Base-by-base conservation (phyloP, 257 asterid species). In the Primulina eburnea region DNA sequence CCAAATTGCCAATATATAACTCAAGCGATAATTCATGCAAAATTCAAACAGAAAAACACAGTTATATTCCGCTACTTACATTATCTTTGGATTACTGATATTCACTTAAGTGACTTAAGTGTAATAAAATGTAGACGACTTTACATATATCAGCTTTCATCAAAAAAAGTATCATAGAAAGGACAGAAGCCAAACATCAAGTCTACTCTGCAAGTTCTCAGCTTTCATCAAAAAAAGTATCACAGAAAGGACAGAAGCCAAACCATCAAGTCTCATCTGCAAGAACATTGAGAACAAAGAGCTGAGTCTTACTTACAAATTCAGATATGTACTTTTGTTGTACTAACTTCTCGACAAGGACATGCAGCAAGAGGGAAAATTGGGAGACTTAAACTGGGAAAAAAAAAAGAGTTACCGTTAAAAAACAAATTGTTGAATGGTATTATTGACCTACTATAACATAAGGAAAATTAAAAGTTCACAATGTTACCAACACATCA, bases 401-500 rank as follows among this genome's bases (percentile, higher is more conserved):
- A 20, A 71, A 10, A 38, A 37, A 70, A 69, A 29, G 32, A 66
- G 26, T 52, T 50, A 5, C 29, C 34, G 24, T 18, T 63, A 69
- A 20, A 62, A 75, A 56, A 7, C 2, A 38, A 8, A 63, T 62
- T 61, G 58, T 30, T 4, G 62, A 58, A 33, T 57, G 50, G 37
- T 18, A 34, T 28, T 65, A 71, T 59, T 6, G 57, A 58, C 62
- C 26, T 63, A 58, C 26, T 33, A 63, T 24, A 65, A 20, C 30
- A 9, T 24, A 58, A 67, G 52, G 52, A 34, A 33, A n/a, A n/a
- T n/a, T n/a, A n/a, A n/a, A n/a, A 35, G 57, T 6, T 20, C 65
- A 71, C 72, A 70, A 72, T 58, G 60, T 61, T 91, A 94, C 99
- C 99, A 91, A 83, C 99, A 89, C 95, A 94, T 86, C 24, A 91